These are phyloP conservation scores for Alisma plantagoaquatica DNA, from an alignment of 106 monocot genomes.

Conservation along the genomic window DNA sequence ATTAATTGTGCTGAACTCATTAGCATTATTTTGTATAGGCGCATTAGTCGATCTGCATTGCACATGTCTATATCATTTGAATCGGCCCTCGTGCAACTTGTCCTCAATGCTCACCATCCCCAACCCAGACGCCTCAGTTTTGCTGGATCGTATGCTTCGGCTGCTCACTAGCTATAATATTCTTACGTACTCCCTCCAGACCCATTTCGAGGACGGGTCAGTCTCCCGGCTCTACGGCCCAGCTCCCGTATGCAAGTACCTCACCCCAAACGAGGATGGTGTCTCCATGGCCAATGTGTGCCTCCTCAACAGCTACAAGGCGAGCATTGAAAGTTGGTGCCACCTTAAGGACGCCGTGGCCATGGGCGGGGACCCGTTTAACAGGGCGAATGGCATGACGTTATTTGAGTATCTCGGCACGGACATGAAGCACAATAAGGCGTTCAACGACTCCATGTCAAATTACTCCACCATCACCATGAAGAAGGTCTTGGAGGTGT, in stretches of 20 bases:
- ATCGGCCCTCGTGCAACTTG: too few species aligned
- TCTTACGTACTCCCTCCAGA: slow-evolving; percentile 5
- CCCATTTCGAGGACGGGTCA: not conserved
- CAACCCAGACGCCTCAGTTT: slow-evolving; percentile 11
- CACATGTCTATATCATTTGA: too few species aligned
- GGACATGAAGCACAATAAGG: slow-evolving; percentile 35
- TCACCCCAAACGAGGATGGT: slow-evolving; percentile 8
- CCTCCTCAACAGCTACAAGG: slow-evolving; percentile 10
- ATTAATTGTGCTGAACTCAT: too few species aligned
- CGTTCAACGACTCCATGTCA: slow-evolving; percentile 50
- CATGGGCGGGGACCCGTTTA: slow-evolving; percentile 21
- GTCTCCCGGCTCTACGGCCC: slow-evolving; percentile 9
- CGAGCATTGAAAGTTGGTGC: slow-evolving; percentile 29
- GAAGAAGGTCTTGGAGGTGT: slow-evolving; percentile 25
- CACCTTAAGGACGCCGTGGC: slow-evolving; percentile 18
- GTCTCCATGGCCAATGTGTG: not conserved
- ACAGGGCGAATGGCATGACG: slow-evolving; percentile 32
- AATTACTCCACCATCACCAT: slow-evolving; percentile 34
- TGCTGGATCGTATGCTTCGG: slow-evolving; percentile 17
- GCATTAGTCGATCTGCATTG: too few species aligned
- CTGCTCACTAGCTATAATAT: slow-evolving; percentile 16
- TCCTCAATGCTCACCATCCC: too few species aligned
- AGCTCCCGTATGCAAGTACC: slow-evolving; percentile 15
- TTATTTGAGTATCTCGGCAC: slow-evolving; percentile 37
- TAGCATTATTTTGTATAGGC: too few species aligned